Evolutionary conservation across 129 eudicot species (phyloP).

Genomic region (Heracleum sosnowskyi): DNA sequence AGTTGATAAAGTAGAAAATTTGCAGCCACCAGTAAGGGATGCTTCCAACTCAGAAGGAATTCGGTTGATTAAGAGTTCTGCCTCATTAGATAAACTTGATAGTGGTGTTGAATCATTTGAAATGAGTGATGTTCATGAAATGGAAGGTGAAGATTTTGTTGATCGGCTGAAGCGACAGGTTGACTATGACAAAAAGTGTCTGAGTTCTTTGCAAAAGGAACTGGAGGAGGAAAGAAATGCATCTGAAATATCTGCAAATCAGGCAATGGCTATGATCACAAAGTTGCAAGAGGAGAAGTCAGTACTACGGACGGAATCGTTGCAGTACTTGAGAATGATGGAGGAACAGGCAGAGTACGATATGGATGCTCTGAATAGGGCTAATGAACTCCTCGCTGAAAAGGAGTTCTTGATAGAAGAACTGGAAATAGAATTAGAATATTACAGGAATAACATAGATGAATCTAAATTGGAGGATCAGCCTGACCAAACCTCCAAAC

Average conservation of each 20-base stretch:
- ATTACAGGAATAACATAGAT: conserved; percentile 34
- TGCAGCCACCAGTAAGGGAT: conserved; percentile 13
- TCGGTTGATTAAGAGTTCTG: conserved; percentile 17
- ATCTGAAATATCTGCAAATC: conserved; percentile 66
- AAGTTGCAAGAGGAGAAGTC: conserved; percentile 90
- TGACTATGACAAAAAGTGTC: conserved; percentile 38
- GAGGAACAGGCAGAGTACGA: conserved; percentile 92
- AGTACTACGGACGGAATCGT: conserved; percentile 72
- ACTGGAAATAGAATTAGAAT: conserved; percentile 55
- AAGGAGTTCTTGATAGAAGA: conserved; percentile 74
- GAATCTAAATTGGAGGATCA: conserved; percentile 16
- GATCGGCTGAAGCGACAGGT: conserved; percentile 51
- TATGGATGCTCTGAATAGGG: conserved; percentile 73
- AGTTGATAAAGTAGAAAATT: conserved; percentile 19
- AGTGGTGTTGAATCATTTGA: conserved; percentile 35
- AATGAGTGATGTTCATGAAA: conserved; percentile 35
- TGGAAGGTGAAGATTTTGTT: conserved; percentile 43
- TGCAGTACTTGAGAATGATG: conserved; percentile 87
- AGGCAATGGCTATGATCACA: conserved; percentile 96
- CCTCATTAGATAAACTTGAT: conserved; percentile 29
- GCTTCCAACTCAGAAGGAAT: conserved; percentile 19
- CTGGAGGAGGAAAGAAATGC: conserved; percentile 90
- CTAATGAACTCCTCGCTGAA: conserved; percentile 71
- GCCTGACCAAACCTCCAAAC: conserved; percentile 8
- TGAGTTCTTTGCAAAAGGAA: conserved; percentile 50